Evolutionary conservation across 495 filamentous ascomycete genomes (phyloP), one percentile per base, ranked within the genome.

Genomic region (Neurospora sp.): DNA sequence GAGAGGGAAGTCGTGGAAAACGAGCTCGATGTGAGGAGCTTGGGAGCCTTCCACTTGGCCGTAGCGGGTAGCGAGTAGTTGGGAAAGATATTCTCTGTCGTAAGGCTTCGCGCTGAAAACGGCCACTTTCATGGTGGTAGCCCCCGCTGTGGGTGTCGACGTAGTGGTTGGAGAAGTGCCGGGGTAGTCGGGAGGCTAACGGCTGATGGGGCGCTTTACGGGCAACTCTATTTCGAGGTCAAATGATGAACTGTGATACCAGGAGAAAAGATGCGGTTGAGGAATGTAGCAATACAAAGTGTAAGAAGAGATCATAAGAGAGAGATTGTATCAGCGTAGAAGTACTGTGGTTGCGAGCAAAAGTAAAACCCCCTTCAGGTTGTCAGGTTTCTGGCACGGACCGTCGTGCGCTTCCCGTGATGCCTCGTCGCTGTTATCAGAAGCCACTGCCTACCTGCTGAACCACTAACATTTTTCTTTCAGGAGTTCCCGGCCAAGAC

Each of bases 81-180:
- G 73, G 35, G 79, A 78, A 27, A 90, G 82, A 79, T 82, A 89
- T 68, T 78, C 77, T 53, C 82, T 82, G 80, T 90, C 88, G 82
- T 90, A 90, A 70, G 87, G 82, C 80, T 90, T 89, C 48, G 88
- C 82, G 79, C 86, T 88, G 81, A 89, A 90, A 72, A 90, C 86
- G 75, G 87, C 86, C 75, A 90, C 77, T 76, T 88, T 87, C 86
- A 88, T 84, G 71, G 35, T 78, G 37, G 48, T 10, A 6, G n/a
- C 5, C 9, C 9, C 53, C 53, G 53, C 53, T 65, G 53, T 35
- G 53, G 14, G 53, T 35, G 53, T 61, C 27, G 53, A 5, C 53
- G 53, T 65, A 65, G 14, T 16, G 53, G 53, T 4, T 65, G 53
- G 27, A 18, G 27, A 37, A 8, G 27, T 65, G 27, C 53, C 16